Conservation (phyloP, 306 rosid genomes). For the peach (Prunus persica) region DNA sequence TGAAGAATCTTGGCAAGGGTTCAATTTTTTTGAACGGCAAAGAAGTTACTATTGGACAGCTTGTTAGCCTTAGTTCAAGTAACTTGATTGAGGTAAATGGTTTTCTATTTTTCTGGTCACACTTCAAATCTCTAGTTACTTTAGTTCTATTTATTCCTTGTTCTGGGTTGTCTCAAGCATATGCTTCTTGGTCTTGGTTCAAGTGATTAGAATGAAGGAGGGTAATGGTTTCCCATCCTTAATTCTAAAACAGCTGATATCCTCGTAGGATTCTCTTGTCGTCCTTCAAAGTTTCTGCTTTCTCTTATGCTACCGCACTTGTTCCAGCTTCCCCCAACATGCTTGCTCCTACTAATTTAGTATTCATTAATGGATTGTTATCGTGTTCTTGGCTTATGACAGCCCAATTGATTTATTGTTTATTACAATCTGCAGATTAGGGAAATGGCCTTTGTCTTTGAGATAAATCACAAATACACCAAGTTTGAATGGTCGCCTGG, state of each 20-base stretch:
- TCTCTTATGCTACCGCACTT: neutral
- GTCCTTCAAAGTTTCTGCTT: neutral
- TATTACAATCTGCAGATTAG: constrained; percentile 57
- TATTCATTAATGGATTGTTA: neutral
- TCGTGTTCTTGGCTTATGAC: neutral
- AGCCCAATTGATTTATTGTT: constrained; percentile 13
- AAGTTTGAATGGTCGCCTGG: constrained; percentile 28
- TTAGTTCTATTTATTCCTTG: neutral
- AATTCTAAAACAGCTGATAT: neutral
- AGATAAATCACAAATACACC: constrained; percentile 36
- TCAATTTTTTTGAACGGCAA: constrained; percentile 74
- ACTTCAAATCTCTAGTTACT: neutral
- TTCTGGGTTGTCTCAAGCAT: neutral
- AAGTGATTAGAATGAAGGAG: neutral
- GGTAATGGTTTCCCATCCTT: constrained; percentile 18
- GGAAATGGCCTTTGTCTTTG: constrained; percentile 67
- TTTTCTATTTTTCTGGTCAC: neutral
- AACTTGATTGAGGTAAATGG: constrained; percentile 69
- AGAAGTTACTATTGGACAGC: constrained; percentile 56
- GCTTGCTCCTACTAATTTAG: neutral
- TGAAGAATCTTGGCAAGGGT: constrained; percentile 66
- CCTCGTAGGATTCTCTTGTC: neutral
- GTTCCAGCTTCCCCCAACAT: neutral
- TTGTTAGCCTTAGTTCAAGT: constrained; percentile 41
- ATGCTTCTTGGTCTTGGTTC: constrained; percentile 30